Evolutionary conservation across 805 yeast genomes (phyloP).

Genomic region (Zygosaccharomyces rouxii): DNA sequence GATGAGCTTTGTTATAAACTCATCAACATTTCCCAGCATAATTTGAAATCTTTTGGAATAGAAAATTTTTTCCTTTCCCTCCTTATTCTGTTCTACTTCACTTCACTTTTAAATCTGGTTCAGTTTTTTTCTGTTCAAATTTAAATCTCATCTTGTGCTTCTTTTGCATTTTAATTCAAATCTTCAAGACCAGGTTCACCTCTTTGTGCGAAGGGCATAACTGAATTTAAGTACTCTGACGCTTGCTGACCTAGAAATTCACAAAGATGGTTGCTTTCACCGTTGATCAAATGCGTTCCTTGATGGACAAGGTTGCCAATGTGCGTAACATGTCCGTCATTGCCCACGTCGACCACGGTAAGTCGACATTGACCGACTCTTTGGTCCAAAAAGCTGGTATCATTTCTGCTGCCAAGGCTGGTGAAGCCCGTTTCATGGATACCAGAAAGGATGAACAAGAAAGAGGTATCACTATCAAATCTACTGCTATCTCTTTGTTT

Average conservation of each 20-base stretch:
- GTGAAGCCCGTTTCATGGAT: constrained; percentile 99
- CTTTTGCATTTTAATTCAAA: not conserved
- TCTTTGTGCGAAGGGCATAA: constrained; percentile 16
- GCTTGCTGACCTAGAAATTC: constrained; percentile 10
- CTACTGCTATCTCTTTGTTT: constrained; percentile 96
- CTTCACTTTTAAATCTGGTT: not conserved
- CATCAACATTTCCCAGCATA: not conserved
- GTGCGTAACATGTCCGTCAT: constrained; percentile 99
- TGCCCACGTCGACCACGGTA: constrained; percentile 99
- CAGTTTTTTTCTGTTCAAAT: not conserved
- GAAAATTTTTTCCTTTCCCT: constrained; percentile 11
- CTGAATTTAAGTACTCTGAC: constrained; percentile 7
- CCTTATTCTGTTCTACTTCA: not conserved
- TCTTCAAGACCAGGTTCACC: constrained; percentile 7
- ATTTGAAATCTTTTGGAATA: constrained; percentile 3
- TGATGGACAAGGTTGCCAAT: constrained; percentile 99
- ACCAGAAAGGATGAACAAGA: constrained; percentile 99
- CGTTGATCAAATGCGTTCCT: constrained; percentile 91
- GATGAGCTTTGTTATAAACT: constrained; percentile 1
- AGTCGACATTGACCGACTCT: constrained; percentile 98
- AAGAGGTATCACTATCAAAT: constrained; percentile 99
- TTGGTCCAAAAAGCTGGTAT: constrained; percentile 99
- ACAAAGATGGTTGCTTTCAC: constrained; percentile 46
- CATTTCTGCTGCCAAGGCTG: constrained; percentile 99
- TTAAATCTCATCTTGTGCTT: constrained; percentile 2